Evolutionary conservation across 2,329 filamentous ascomycete genomes (phyloP), one percentile per base, ranked within the genome.

Genomic region (Aspergillus costaricaensis): DNA sequence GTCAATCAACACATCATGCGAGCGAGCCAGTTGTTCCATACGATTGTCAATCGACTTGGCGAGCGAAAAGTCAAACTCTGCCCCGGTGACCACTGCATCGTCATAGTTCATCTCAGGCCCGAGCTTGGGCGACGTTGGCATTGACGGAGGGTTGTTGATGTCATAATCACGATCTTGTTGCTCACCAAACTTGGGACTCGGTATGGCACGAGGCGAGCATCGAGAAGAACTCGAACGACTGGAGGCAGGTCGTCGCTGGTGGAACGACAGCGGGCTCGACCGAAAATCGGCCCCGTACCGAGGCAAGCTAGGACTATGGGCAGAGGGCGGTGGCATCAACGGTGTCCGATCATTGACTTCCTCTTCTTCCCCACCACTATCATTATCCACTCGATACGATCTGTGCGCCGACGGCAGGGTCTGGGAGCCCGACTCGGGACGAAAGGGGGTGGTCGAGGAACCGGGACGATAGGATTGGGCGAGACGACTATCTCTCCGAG

Each of bases 121-220:
- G 38, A 85, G 65, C 49, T 80, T 81, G 0, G 86, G 86, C 54
- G 85, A 86, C 2, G 79, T 80, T 2, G 86, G 86, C 23, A 87
- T 80, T 0, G 86, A 88, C 0, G 86, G 86, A 10, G 86, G 86
- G 62, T 88, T 88, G 71, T 88, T 88, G 64, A 88, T 82, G 77
- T 88, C 83, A 74, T 86, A 86, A 50, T 82, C 81, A 8, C 71
- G 72, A 44, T 73, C 71, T 15, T 57, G 61, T 6, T 67, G 61
- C 6, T 67, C 65, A 4, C 64, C 66, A 21, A 68, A 60, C 1
- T 61, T 51, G 17, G 68, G 63, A 51, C 66, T 71, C 10, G 67
- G 64, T n/a, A 68, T 66, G 60, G 61, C 68, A 47, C 63, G 68
- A 21, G 66, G 71, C 19, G 73, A 74, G 54, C 62, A 70, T 57